Conservation (phyloP, 1,284 basidiomycete species). For the Cryptococcus neoformans region DNA sequence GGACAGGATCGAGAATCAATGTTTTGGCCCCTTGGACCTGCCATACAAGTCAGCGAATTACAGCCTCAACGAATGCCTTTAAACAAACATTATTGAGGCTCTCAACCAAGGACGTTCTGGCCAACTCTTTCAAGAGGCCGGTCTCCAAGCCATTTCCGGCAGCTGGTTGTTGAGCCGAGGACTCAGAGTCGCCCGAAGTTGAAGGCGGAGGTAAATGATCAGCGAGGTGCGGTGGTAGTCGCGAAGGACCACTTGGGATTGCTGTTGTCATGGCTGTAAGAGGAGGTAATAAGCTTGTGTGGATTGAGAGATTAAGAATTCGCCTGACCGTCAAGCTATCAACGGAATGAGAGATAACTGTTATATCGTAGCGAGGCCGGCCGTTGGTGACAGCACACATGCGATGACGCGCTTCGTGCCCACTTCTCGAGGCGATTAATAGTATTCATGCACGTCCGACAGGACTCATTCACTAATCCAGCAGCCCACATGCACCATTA, state of each 20-base stretch:
- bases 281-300: too few species aligned
- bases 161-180: slow-evolving; percentile 17
- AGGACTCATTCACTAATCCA: too few species aligned
- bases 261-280: not conserved
- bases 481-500: too few species aligned
- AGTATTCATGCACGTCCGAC: too few species aligned
- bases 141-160: slow-evolving; percentile 57
- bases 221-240: not conserved
- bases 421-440: too few species aligned
- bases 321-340: too few species aligned
- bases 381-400: too few species aligned
- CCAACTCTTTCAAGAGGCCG: slow-evolving; percentile 68
- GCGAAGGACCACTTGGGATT: not conserved
- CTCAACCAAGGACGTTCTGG: slow-evolving; percentile 70
- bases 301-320: too few species aligned
- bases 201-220: slow-evolving; percentile 36
- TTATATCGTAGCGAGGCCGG: too few species aligned
- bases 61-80: not conserved
- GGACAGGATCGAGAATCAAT: slow-evolving; percentile 79
- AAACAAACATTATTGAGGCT: slow-evolving; percentile 70
- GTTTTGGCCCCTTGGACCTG: slow-evolving; percentile 94
- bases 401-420: too few species aligned
- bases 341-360: too few species aligned
- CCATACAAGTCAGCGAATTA: not conserved
- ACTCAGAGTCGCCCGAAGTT: slow-evolving; percentile 45